A percentile compares a stretch with the other conserved stretches of the same genome.
phyloP scores from a whole-genome alignment of 2,329 filamentous ascomycete genomes.

The Fusarium scirpi region DNA sequence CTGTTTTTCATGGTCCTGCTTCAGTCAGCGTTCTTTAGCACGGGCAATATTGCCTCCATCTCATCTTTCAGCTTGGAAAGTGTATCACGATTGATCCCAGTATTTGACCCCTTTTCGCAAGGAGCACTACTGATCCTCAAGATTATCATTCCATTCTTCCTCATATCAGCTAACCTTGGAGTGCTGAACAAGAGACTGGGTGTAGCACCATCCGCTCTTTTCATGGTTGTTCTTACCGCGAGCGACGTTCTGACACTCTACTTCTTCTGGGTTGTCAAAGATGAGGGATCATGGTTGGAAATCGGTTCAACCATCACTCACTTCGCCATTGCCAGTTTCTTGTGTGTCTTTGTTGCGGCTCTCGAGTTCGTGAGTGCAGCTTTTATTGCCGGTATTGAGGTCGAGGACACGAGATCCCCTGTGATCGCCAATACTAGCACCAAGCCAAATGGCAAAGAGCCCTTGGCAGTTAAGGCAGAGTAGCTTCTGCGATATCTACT shows the following conservation, averaged over 20 bases:
- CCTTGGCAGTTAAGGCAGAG: conserved; percentile 7
- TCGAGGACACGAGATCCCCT: conserved; percentile 54
- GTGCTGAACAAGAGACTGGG: conserved; percentile 87
- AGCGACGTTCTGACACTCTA: conserved; percentile 92
- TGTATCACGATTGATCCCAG: conserved; percentile 85
- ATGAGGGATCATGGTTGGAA: conserved; percentile 97
- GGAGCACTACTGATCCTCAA: conserved; percentile 88
- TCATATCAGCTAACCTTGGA: conserved; percentile 94
- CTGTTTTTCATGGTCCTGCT: conserved; percentile 96
- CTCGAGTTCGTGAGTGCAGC: conserved; percentile 87
- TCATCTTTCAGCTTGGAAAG: conserved; percentile 94
- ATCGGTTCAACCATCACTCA: conserved; percentile 97
- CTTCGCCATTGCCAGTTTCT: conserved; percentile 89
- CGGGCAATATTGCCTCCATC: conserved; percentile 93
- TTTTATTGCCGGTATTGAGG: conserved; percentile 84
- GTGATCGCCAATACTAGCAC: conserved; percentile 10
- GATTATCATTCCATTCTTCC: conserved; percentile 90
- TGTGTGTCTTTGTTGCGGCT: conserved; percentile 91
- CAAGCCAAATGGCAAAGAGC: conserved; percentile 34
- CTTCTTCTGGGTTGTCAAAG: conserved; percentile 97
- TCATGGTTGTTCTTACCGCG: conserved; percentile 93
- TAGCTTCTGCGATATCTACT: background rate
- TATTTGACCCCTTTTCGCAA: conserved; percentile 95
- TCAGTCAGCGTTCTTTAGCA: conserved; percentile 96
- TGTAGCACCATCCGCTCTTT: conserved; percentile 87